Evolutionary conservation across 2,329 filamentous ascomycete genomes (phyloP).

Genomic region (Epichloe sp.): DNA sequence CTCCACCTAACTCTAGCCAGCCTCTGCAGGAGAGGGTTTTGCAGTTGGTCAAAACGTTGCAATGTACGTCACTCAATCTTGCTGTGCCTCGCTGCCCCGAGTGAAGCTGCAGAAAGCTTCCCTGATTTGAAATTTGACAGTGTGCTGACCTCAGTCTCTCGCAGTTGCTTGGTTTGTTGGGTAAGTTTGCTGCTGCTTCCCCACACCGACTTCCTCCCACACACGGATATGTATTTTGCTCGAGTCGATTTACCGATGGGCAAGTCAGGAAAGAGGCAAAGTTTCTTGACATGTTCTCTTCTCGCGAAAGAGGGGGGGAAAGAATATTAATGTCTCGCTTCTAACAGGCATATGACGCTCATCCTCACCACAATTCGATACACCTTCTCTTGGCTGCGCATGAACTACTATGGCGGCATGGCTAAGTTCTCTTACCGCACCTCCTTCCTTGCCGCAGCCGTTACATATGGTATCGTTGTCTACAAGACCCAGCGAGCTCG

Average conservation of each 20-base stretch:
- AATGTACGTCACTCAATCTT: constrained; percentile 51
- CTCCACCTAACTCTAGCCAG: constrained; percentile 55
- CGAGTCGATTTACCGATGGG: background rate
- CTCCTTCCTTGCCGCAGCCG: constrained; percentile 77
- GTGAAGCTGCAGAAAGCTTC: background rate
- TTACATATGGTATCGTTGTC: constrained; percentile 94
- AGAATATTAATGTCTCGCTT: constrained; percentile 8
- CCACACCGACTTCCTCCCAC: constrained; percentile 4
- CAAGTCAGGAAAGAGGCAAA: background rate
- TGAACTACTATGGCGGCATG: constrained; percentile 71
- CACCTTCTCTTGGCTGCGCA: constrained; percentile 68
- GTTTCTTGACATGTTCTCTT: no score
- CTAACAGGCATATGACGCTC: constrained; percentile 65
- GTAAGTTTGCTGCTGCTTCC: constrained; percentile 39
- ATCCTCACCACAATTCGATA: constrained; percentile 77
- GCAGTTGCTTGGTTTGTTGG: constrained; percentile 68
- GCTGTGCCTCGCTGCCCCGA: background rate
- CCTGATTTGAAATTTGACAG: background rate
- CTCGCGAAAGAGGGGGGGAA: no score
- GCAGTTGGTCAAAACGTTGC: constrained; percentile 73
- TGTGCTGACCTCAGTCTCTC: constrained; percentile 21
- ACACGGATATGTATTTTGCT: background rate
- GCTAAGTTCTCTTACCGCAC: constrained; percentile 79
- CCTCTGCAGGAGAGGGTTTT: constrained; percentile 64
- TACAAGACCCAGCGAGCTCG: constrained; percentile 93